These are phyloP conservation scores for Hippophae rhamnoides DNA, from an alignment of 306 rosid species.

Conservation along the genomic window DNA sequence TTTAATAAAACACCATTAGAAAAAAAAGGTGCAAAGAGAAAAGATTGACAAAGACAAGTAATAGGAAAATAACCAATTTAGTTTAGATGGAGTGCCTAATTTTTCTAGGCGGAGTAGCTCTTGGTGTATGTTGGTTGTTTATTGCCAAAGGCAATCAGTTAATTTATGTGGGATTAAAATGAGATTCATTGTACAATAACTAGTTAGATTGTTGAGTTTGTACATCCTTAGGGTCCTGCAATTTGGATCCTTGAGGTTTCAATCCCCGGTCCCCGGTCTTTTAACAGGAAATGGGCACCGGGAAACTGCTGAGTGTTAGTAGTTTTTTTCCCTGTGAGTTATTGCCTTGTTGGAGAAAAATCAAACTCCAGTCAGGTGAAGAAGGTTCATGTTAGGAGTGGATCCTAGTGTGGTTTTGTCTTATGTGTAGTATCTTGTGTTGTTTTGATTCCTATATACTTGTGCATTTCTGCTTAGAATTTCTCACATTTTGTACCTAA, in stretches of 20 bases:
- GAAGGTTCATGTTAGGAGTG: constrained; percentile 49
- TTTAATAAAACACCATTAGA: constrained; percentile 28
- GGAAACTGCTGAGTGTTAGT: constrained; percentile 18
- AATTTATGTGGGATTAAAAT: constrained; percentile 17
- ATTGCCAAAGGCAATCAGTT: constrained; percentile 54
- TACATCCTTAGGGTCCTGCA: constrained; percentile 40
- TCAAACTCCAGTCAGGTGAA: constrained; percentile 24
- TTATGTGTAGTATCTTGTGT: constrained; percentile 12
- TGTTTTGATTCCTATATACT: no score
- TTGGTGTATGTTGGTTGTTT: neutral
- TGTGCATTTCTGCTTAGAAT: no score
- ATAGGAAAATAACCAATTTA: constrained; percentile 15
- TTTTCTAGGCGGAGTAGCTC: constrained; percentile 25
- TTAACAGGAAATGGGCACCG: constrained; percentile 57
- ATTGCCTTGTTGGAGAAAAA: constrained; percentile 18
- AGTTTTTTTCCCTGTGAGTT: constrained; percentile 26
- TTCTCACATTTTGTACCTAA: no score
- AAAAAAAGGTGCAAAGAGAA: constrained; percentile 23
- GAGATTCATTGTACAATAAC: constrained; percentile 17
- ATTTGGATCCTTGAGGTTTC: constrained; percentile 37
- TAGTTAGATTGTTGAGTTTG: constrained; percentile 34
- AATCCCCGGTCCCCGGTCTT: constrained; percentile 50
- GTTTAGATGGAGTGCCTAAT: constrained; percentile 33
- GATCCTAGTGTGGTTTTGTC: constrained; percentile 54
- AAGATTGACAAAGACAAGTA: constrained; percentile 20